These are phyloP conservation scores for Mycena floridula DNA, from an alignment of 768 basidiomycete species.

Conservation along the genomic window DNA sequence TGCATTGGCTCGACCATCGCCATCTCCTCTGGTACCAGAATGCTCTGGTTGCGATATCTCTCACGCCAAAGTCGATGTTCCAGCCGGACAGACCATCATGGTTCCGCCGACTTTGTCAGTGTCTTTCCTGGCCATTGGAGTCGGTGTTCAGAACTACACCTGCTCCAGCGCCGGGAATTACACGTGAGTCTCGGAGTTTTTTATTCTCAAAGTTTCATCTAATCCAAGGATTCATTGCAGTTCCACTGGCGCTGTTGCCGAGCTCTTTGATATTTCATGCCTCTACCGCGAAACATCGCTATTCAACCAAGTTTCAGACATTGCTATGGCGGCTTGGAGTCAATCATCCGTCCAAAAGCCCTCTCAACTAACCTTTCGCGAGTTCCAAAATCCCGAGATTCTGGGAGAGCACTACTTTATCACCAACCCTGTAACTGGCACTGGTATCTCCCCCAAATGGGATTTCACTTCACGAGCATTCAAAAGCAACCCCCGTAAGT, in stretches of 20 bases:
- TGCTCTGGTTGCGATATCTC: slow-evolving; percentile 19
- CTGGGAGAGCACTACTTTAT: slow-evolving; percentile 56
- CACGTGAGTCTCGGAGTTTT: slow-evolving; percentile 31
- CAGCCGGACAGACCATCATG: slow-evolving; percentile 23
- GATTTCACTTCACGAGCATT: slow-evolving; percentile 41
- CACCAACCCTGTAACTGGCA: slow-evolving; percentile 33
- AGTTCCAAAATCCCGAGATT: slow-evolving; percentile 1
- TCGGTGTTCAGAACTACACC: slow-evolving; percentile 53
- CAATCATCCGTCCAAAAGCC: no score
- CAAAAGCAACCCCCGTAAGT: background rate
- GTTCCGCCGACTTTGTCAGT: slow-evolving; percentile 25
- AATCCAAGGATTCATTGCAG: slow-evolving; percentile 18
- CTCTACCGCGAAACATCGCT: slow-evolving; percentile 21
- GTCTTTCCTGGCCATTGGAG: slow-evolving; percentile 33
- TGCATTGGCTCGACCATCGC: no score
- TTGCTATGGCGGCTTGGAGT: slow-evolving; percentile 15
- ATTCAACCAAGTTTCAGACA: slow-evolving; percentile 15
- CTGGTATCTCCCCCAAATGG: slow-evolving; percentile 43
- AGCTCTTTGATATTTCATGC: slow-evolving; percentile 53
- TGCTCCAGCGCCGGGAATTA: slow-evolving; percentile 36
- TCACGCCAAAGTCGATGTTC: slow-evolving; percentile 13
- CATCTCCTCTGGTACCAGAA: background rate
- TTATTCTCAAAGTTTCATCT: background rate
- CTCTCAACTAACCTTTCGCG: slow-evolving; percentile 9
- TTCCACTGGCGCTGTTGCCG: slow-evolving; percentile 41